Evolutionary conservation across 371 early-diverging fungal genomes (phyloP), one percentile per base, ranked within the genome.

Genomic region (Chytridiales sp.): DNA sequence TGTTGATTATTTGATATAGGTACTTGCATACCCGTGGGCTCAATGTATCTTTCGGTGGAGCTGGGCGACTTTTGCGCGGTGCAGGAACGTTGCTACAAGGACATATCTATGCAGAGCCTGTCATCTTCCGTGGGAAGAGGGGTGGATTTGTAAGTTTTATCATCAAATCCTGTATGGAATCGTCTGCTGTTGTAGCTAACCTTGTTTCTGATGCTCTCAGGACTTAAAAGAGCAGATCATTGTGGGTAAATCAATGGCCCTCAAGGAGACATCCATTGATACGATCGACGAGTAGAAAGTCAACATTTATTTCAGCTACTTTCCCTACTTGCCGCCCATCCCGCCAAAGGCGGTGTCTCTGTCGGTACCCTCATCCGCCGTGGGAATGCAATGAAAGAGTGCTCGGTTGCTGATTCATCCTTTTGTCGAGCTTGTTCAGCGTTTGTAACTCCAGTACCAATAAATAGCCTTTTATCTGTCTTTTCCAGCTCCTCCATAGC

Each of bases 401-500:
- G 47, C 24, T 47, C 38, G n/a, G 51, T 46, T 9, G 39, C 41
- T 34, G 31, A 24, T 8, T 6, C 30, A 11, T 34, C 49, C 2
- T n/a, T n/a, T 26, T 19, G 17, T 2, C 11, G 22, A 11, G 40
- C 41, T 15, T 22, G 40, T 5, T 51, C 55, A 13, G 56, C 63
- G 21, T 19, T 29, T 15, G 48, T 40, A 9, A 35, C 50, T 4
- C 59, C 65, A 13, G 70, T 69, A 3, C 66, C 71, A 57, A 59
- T 62, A 61, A 70, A 74, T 36, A 74, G 56, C 44, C 69, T 6
- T 29, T 35, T 22, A 38, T 74, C 71, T 42, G 67, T 67, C 34
- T 44, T 59, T 54, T 70, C 62, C 47, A 74, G 54, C 54, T 70
- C 71, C 62, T 68, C 75, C 68, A 70, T 74, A 3, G 75, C 75